These are phyloP conservation scores for Camellia japonica DNA, from an alignment of 148 eudicot species.

Conservation along the genomic window DNA sequence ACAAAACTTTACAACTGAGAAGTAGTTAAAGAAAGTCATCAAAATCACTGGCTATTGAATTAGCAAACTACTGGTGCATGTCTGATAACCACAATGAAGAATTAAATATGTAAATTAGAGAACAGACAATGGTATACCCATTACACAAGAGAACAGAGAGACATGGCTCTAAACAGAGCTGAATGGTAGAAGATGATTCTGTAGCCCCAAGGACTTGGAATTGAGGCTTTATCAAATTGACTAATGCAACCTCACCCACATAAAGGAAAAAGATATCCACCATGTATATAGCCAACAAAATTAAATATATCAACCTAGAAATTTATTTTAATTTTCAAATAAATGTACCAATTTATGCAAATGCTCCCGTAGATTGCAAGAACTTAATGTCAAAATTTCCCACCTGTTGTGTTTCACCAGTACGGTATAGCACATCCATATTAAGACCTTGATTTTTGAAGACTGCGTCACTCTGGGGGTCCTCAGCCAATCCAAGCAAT, in stretches of 20 bases:
- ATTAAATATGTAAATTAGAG: too few relatives aligned
- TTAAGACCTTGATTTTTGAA: conserved; percentile 63
- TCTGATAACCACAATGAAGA: not conserved
- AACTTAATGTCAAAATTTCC: not conserved
- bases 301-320: not conserved
- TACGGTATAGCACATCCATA: conserved; percentile 77
- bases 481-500: conserved; percentile 82
- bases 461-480: conserved; percentile 42
- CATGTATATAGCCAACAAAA: not conserved
- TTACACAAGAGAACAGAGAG: not conserved
- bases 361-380: not conserved
- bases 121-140: not conserved
- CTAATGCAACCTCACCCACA: not conserved
- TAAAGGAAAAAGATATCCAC: not conserved
- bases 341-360: not conserved
- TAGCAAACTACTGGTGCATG: not conserved
- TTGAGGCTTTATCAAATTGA: not conserved
- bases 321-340: not conserved
- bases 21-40: conserved; percentile 1
- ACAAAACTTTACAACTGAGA: not conserved
- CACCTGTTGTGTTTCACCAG: conserved; percentile 91
- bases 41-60: not conserved
- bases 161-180: not conserved
- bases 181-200: not conserved
- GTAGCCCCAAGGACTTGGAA: not conserved